A percentile compares a stretch with the other conserved stretches of the same genome.
These are phyloP conservation scores for Candida fluviatilis DNA, from an alignment of 805 yeast species.

Conservation along the genomic window DNA sequence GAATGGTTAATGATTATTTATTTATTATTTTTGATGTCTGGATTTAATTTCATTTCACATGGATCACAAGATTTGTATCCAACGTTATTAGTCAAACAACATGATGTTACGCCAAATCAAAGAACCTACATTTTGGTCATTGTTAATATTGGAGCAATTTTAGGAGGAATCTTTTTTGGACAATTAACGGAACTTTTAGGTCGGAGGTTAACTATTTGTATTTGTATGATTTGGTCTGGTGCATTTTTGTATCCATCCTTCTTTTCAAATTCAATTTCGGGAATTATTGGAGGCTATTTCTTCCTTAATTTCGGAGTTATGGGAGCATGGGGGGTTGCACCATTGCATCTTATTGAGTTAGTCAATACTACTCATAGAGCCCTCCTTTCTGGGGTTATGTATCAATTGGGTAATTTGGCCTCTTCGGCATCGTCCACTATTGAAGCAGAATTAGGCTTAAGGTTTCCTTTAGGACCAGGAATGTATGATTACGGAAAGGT, in stretches of 20 bases:
- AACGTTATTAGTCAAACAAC: slow-evolving; percentile 33
- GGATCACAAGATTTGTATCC: slow-evolving; percentile 43
- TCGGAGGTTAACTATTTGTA: slow-evolving; percentile 30
- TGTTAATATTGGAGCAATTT: slow-evolving; percentile 39
- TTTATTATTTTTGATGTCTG: slow-evolving; percentile 46
- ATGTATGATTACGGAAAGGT: slow-evolving; percentile 52
- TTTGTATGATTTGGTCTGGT: slow-evolving; percentile 33
- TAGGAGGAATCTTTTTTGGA: slow-evolving; percentile 44
- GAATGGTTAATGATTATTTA: slow-evolving; percentile 64
- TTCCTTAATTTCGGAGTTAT: slow-evolving; percentile 61
- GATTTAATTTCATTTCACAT: slow-evolving; percentile 40
- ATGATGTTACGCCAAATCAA: slow-evolving; percentile 26
- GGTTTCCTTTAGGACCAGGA: slow-evolving; percentile 29
- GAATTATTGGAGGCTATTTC: slow-evolving; percentile 52
- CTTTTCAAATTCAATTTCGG: slow-evolving; percentile 29
- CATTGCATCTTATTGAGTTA: slow-evolving; percentile 58
- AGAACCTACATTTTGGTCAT: slow-evolving; percentile 38
- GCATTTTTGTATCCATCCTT: slow-evolving; percentile 42
- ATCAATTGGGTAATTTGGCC: slow-evolving; percentile 66
- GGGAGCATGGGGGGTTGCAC: slow-evolving; percentile 69
- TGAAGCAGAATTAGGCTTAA: slow-evolving; percentile 58
- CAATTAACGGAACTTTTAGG: slow-evolving; percentile 36
- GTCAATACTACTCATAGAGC: slow-evolving; percentile 62
- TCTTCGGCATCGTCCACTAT: slow-evolving; percentile 68
- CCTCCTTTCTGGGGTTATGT: slow-evolving; percentile 58